phyloP scores from a whole-genome alignment of 768 basidiomycete species.

The Dacryopinax primogenitus region DNA sequence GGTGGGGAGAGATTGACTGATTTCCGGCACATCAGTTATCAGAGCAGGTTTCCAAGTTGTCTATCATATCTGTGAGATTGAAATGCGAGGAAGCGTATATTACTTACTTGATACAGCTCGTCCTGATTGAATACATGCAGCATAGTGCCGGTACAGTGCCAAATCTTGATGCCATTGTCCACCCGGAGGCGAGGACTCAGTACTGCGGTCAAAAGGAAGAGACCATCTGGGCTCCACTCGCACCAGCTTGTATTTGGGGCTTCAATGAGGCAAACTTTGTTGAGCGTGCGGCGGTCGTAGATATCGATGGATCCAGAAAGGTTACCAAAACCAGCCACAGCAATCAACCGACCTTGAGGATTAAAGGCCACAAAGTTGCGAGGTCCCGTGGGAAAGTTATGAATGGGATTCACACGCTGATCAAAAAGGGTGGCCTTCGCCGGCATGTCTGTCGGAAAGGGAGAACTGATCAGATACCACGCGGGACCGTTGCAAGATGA shows the following conservation, averaged over 20 bases:
- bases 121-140: slow-evolving; percentile 70
- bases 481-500: slow-evolving; percentile 16
- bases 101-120: slow-evolving; percentile 67
- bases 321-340: slow-evolving; percentile 92
- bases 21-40: slow-evolving; percentile 50
- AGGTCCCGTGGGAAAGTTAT: slow-evolving; percentile 83
- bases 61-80: slow-evolving; percentile 7
- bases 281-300: slow-evolving; percentile 74
- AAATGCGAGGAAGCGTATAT: background rate
- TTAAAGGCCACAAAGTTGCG: slow-evolving; percentile 92
- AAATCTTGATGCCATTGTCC: slow-evolving; percentile 94
- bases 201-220: slow-evolving; percentile 85
- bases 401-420: slow-evolving; percentile 68
- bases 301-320: slow-evolving; percentile 88
- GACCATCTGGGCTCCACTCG: slow-evolving; percentile 90
- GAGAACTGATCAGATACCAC: slow-evolving; percentile 8
- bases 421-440: slow-evolving; percentile 88
- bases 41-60: slow-evolving; percentile 66
- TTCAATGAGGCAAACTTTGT: slow-evolving; percentile 64
- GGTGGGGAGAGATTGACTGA: slow-evolving; percentile 51
- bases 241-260: slow-evolving; percentile 90
- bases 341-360: slow-evolving; percentile 76
- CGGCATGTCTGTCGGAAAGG: slow-evolving; percentile 61
- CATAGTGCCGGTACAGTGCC: slow-evolving; percentile 83
- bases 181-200: slow-evolving; percentile 91